These are phyloP conservation scores for Russula virescens DNA, from an alignment of 768 basidiomycete species.

Conservation along the genomic window DNA sequence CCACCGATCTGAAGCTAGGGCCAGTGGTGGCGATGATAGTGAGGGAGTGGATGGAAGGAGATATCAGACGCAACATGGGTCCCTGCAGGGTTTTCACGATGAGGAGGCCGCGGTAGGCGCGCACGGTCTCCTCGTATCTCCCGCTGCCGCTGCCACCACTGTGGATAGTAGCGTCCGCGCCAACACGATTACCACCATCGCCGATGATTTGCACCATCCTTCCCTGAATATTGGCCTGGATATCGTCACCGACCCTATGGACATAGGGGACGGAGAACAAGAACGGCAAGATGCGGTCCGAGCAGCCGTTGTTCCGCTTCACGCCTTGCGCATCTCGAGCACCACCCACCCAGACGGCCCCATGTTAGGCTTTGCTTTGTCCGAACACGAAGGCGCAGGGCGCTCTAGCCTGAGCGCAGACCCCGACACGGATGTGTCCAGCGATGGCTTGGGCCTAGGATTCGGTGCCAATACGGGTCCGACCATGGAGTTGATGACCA, in stretches of 20 bases:
- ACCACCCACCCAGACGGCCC: slow-evolving; percentile 8
- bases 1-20: not conserved
- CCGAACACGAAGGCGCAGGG: not conserved
- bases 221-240: not conserved
- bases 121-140: slow-evolving; percentile 17
- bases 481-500: not conserved
- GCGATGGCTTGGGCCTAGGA: not conserved
- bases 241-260: slow-evolving; percentile 2
- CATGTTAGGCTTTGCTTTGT: slow-evolving; percentile 10
- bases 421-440: not conserved
- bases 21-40: too few relatives aligned
- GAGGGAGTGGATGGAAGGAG: not conserved
- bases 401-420: not conserved
- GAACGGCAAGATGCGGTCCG: not conserved
- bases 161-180: not conserved
- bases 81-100: slow-evolving; percentile 12
- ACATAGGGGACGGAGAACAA: not conserved
- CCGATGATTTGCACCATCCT: not conserved
- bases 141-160: not conserved
- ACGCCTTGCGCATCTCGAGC: not conserved
- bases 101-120: slow-evolving; percentile 14
- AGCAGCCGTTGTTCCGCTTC: not conserved
- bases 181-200: not conserved
- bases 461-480: too few relatives aligned
- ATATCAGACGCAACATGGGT: not conserved